Percentiles rank a stretch among this genome's conserved stretches.
Evolutionary conservation across 768 basidiomycete genomes (phyloP).

Genomic region (Kwoniella dejecticola): DNA sequence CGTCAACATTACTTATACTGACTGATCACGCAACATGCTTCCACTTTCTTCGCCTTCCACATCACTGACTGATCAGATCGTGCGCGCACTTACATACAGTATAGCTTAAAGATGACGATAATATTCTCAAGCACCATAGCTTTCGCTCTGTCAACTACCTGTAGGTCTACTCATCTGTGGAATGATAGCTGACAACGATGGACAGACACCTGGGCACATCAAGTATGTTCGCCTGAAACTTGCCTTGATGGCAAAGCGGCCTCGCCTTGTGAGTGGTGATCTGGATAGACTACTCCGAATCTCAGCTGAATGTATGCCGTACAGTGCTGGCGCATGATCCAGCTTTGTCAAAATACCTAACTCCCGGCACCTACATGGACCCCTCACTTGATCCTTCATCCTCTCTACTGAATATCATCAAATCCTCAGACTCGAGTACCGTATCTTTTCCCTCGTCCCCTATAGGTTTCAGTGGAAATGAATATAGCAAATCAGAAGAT

Average conservation of each 20-base stretch:
- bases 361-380: slow-evolving; percentile 20
- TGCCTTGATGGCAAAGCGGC: slow-evolving; percentile 31
- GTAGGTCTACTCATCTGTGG: not conserved
- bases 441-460: slow-evolving; percentile 29
- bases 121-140: slow-evolving; percentile 8
- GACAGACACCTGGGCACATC: slow-evolving; percentile 13
- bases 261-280: slow-evolving; percentile 11
- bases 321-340: slow-evolving; percentile 25
- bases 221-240: slow-evolving; percentile 25
- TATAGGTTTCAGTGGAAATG: slow-evolving; percentile 19
- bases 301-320: not conserved
- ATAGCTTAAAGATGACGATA: not conserved
- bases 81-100: too few relatives aligned
- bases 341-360: slow-evolving; percentile 6
- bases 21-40: too few relatives aligned
- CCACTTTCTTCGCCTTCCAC: too few relatives aligned
- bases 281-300: not conserved
- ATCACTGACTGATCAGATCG: too few relatives aligned
- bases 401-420: slow-evolving; percentile 11
- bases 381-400: slow-evolving; percentile 22
- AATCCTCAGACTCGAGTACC: not conserved
- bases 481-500: slow-evolving; percentile 19
- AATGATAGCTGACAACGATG: not conserved
- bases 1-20: not conserved
- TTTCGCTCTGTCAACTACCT: slow-evolving; percentile 7